Percentiles rank a stretch among this genome's conserved stretches.
Conservation (phyloP, 805 yeast species). For the Lipomyces oligophaga region DNA sequence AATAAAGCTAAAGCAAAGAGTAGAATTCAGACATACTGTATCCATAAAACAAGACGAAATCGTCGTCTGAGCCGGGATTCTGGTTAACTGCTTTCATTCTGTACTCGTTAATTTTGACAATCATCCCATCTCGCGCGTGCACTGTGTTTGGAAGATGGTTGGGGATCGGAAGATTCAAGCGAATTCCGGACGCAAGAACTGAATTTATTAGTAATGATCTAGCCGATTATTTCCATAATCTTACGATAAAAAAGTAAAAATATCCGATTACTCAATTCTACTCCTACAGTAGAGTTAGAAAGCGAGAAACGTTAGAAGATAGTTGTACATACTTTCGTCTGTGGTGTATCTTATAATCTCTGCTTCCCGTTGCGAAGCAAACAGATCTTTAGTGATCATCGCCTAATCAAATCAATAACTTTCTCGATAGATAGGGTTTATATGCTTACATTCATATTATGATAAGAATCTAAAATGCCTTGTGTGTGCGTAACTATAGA, state of each 20-base stretch:
- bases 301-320: neutral
- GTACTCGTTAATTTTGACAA: slow-evolving; percentile 60
- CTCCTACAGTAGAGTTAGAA: neutral
- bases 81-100: slow-evolving; percentile 40
- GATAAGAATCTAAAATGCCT: slow-evolving; percentile 66
- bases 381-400: slow-evolving; percentile 60
- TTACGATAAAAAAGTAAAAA: slow-evolving; percentile 64
- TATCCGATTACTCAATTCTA: slow-evolving; percentile 65
- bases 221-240: slow-evolving; percentile 24
- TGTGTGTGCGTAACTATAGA: slow-evolving; percentile 55
- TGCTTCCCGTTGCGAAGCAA: slow-evolving; percentile 51
- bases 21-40: slow-evolving; percentile 44
- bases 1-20: too few species aligned
- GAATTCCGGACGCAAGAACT: slow-evolving; percentile 70
- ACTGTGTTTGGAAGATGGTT: slow-evolving; percentile 72
- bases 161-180: slow-evolving; percentile 73
- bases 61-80: slow-evolving; percentile 53
- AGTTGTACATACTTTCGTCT: slow-evolving; percentile 21
- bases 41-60: slow-evolving; percentile 71
- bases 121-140: slow-evolving; percentile 66
- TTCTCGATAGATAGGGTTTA: slow-evolving; percentile 38
- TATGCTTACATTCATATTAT: slow-evolving; percentile 66
- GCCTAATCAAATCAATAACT: slow-evolving; percentile 4
- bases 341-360: slow-evolving; percentile 54
- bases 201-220: neutral